Percentiles rank a stretch among this genome's conserved stretches.
Conservation (phyloP, 192 early-diverging fungal genomes). For the Gaertneriomyces sp. region DNA sequence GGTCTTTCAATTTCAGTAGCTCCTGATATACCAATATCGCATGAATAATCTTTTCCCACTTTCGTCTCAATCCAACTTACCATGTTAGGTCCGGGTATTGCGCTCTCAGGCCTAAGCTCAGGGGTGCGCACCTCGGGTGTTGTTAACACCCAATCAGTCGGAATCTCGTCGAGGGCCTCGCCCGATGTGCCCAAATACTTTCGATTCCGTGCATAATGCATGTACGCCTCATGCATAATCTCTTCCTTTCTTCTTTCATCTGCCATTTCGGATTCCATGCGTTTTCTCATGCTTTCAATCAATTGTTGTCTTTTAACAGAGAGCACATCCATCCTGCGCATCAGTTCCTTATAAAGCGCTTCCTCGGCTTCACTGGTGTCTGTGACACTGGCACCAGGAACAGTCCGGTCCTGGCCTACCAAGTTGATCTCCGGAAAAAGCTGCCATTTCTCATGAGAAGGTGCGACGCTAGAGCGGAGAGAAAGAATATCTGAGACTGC, state of each 20-base stretch:
- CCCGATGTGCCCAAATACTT: conserved; percentile 15
- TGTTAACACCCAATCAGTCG: conserved; percentile 20
- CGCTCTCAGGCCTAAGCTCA: no score
- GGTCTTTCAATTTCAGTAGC: no score
- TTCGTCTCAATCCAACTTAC: no score
- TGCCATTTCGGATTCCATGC: conserved; percentile 21
- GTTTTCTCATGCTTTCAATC: conserved; percentile 5
- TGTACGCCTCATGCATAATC: conserved; percentile 28
- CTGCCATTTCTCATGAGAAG: conserved; percentile 7
- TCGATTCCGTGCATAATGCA: conserved; percentile 29
- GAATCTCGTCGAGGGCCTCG: conserved; percentile 8
- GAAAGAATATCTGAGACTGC: no score
- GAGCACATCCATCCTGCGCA: conserved; percentile 8
- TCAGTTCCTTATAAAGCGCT: conserved; percentile 4
- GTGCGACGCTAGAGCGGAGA: neutral
- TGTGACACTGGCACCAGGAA: neutral
- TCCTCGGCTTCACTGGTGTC: conserved; percentile 1
- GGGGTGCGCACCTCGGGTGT: conserved; percentile 11
- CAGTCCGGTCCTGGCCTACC: conserved; percentile 8
- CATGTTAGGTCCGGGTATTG: no score
- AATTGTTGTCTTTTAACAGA: conserved; percentile 10
- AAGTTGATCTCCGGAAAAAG: conserved; percentile 28
- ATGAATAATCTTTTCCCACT: no score
- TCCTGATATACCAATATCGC: no score
- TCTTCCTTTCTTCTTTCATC: conserved; percentile 25